A percentile compares a stretch with the other conserved stretches of the same genome.
These are phyloP conservation scores for Microbotryum intermedium DNA, from an alignment of 1,284 basidiomycete species.

Conservation along the genomic window DNA sequence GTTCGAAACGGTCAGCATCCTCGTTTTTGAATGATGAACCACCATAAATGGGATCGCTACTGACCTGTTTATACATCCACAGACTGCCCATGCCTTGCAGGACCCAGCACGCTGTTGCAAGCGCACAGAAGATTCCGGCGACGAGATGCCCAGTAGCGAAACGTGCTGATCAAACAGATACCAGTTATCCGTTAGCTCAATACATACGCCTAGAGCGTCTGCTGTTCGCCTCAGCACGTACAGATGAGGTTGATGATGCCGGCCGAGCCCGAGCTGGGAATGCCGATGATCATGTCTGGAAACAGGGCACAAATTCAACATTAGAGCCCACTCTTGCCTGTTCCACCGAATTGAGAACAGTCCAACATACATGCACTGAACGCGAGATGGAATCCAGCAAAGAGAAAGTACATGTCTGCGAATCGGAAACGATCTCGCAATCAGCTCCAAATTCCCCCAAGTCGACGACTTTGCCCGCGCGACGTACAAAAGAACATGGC, in stretches of 20 bases:
- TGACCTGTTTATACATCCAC: slow-evolving; percentile 70
- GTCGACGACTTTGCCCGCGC: too few species aligned
- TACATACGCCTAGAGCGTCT: too few species aligned
- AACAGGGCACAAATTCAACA: slow-evolving; percentile 41
- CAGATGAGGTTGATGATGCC: slow-evolving; percentile 79
- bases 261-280: slow-evolving; percentile 73
- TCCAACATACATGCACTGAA: slow-evolving; percentile 58
- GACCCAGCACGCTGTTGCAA: slow-evolving; percentile 79
- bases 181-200: slow-evolving; percentile 2
- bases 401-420: slow-evolving; percentile 87
- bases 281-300: slow-evolving; percentile 43
- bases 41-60: slow-evolving; percentile 32
- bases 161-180: not conserved
- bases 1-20: not conserved
- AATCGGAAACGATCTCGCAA: slow-evolving; percentile 20
- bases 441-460: too few species aligned
- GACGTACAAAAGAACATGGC: slow-evolving; percentile 2
- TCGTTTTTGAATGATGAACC: slow-evolving; percentile 14
- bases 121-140: slow-evolving; percentile 64
- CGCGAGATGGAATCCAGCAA: slow-evolving; percentile 86
- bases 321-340: slow-evolving; percentile 32
- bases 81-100: slow-evolving; percentile 72
- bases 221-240: not conserved
- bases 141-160: slow-evolving; percentile 45
- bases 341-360: slow-evolving; percentile 28